Evolutionary conservation across 441 rosid genomes (phyloP), one percentile per base, ranked within the genome.

Genomic region (Gossypium lobatum): DNA sequence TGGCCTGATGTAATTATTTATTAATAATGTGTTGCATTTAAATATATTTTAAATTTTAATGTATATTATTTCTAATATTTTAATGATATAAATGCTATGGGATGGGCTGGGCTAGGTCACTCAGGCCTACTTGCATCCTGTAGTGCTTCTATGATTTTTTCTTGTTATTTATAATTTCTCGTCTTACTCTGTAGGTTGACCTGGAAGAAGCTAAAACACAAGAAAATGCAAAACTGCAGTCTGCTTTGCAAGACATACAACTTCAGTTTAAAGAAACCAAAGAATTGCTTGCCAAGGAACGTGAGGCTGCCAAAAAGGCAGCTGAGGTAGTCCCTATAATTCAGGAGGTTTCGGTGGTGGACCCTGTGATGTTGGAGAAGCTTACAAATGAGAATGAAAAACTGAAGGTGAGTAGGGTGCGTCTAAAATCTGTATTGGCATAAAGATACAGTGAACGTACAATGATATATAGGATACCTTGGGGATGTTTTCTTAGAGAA

Each of bases 201-300:
- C 8, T 85, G 77, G 99, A 96, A 86, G 97, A 93, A 83, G 87
- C 98, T 76, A 92, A 92, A 83, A 88, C 83, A 7, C 95, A 89
- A 79, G 99, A 96, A 83, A 92, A 91, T 83, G 87, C 87, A 39
- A 92, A 91, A 81, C 84, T 93, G 23, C 95, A 93, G 75, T 88
- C 91, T 78, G 84, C 93, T 77, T 80, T 92, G 83, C 91, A 90
- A 76, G 95, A 89, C 75, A 79, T 88, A 85, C 87, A 90, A 79
- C 83, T 82, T 76, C 89, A 85, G 78, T 87, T 92, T 78, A 85
- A 87, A 82, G 97, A 93, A 85, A 89, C 93, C 39, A 93, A 91
- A 81, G 93, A 87, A 76, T 78, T 82, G 82, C 96, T 93, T 72
- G 45, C 71, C 58, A 89, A 89, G 83, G 98, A 92, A 71, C 88